Conservation (phyloP, 805 yeast species). For the Kuraishia ogatae region DNA sequence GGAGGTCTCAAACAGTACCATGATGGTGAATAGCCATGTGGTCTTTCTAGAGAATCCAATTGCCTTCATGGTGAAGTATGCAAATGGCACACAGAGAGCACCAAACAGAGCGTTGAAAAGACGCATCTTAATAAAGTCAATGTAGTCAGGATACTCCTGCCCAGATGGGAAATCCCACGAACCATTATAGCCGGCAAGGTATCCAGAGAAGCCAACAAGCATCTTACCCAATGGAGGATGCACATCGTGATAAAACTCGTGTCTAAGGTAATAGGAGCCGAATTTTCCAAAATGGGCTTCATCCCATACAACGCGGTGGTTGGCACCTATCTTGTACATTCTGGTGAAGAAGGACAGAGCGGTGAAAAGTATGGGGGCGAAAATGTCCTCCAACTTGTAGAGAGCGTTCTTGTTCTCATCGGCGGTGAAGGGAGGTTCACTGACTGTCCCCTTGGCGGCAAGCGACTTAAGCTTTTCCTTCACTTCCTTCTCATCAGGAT, state of each 20-base stretch:
- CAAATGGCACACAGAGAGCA: slow-evolving; percentile 77
- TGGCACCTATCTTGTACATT: slow-evolving; percentile 64
- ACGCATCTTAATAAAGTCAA: slow-evolving; percentile 82
- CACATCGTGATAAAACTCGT: slow-evolving; percentile 78
- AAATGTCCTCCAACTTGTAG: slow-evolving; percentile 18
- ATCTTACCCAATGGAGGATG: slow-evolving; percentile 85
- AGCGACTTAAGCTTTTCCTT: slow-evolving; percentile 20
- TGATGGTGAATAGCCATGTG: slow-evolving; percentile 69
- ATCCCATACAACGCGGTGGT: slow-evolving; percentile 86
- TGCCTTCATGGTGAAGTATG: slow-evolving; percentile 72
- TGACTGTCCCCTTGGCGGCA: slow-evolving; percentile 13
- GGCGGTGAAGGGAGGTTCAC: slow-evolving; percentile 9
- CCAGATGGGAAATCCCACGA: slow-evolving; percentile 87
- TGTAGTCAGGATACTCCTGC: slow-evolving; percentile 59
- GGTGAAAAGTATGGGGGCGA: slow-evolving; percentile 61
- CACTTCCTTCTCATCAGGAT: slow-evolving; percentile 17
- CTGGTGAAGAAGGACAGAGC: slow-evolving; percentile 62
- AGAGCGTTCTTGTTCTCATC: slow-evolving; percentile 7
- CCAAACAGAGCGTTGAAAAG: slow-evolving; percentile 80
- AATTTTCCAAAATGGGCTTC: slow-evolving; percentile 94
- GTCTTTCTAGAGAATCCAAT: slow-evolving; percentile 65
- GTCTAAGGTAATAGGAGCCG: slow-evolving; percentile 72
- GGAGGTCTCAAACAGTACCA: slow-evolving; percentile 77
- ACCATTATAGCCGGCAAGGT: slow-evolving; percentile 81
- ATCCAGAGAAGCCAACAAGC: slow-evolving; percentile 72